phyloP scores from a whole-genome alignment of 805 yeast species.

The Cyberlindnera subsufficiens region DNA sequence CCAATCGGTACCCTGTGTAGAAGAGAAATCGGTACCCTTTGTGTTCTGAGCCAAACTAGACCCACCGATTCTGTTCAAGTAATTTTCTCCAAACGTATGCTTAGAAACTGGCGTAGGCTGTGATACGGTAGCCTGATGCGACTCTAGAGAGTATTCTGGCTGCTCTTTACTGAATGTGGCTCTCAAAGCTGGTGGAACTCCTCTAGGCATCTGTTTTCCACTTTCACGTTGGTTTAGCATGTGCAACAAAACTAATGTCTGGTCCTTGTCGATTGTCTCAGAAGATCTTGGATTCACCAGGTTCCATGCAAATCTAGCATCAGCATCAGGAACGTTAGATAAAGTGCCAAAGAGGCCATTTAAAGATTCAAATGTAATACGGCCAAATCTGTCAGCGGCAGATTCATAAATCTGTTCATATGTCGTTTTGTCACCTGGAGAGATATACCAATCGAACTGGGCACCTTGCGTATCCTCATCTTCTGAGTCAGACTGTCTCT shows the following conservation, averaged over 20 bases:
- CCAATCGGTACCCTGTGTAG: constrained; percentile 79
- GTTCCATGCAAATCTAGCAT: constrained; percentile 89
- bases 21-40: constrained; percentile 65
- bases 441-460: constrained; percentile 90
- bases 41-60: constrained; percentile 25
- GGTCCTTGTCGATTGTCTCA: constrained; percentile 90
- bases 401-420: constrained; percentile 76
- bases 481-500: constrained; percentile 52
- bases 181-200: constrained; percentile 89
- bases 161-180: constrained; percentile 87
- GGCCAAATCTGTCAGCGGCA: constrained; percentile 72
- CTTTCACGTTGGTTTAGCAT: constrained; percentile 85
- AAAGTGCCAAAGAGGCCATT: constrained; percentile 64
- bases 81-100: constrained; percentile 46
- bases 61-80: constrained; percentile 53
- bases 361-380: constrained; percentile 70
- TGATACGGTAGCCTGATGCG: constrained; percentile 39
- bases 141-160: constrained; percentile 63
- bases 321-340: constrained; percentile 71
- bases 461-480: constrained; percentile 29
- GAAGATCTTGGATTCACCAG: constrained; percentile 85
- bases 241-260: constrained; percentile 82
- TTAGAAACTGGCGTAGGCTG: constrained; percentile 19
- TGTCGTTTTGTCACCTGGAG: constrained; percentile 75
- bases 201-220: constrained; percentile 79